phyloP scores from a whole-genome alignment of 768 basidiomycete genomes.

The Lactarius sp. region DNA sequence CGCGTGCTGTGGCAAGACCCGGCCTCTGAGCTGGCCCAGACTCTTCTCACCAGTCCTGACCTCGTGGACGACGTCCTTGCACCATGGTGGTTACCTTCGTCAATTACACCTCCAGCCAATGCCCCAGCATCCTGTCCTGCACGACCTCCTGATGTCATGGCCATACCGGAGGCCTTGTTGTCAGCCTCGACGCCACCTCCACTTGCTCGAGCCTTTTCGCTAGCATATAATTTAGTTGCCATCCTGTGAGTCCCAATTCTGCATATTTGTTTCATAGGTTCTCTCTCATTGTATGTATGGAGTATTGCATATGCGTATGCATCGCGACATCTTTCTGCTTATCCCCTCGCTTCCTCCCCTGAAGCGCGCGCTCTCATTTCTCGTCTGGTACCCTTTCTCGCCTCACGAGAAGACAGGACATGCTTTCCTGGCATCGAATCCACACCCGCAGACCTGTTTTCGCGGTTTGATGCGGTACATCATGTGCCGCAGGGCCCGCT shows the following conservation, averaged over 20 bases:
- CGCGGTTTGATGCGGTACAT: slow-evolving; percentile 53
- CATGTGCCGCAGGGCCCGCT: background rate
- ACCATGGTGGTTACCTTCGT: slow-evolving; percentile 65
- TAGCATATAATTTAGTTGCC: slow-evolving; percentile 67
- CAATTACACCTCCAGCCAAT: background rate
- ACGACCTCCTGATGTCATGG: slow-evolving; percentile 40
- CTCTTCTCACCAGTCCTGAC: slow-evolving; percentile 55
- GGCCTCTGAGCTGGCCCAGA: slow-evolving; percentile 51
- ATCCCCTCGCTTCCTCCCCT: slow-evolving; percentile 47
- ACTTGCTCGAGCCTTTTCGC: slow-evolving; percentile 26
- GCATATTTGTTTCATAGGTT: background rate
- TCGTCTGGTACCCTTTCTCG: slow-evolving; percentile 58
- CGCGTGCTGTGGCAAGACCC: slow-evolving; percentile 55
- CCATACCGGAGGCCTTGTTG: slow-evolving; percentile 42
- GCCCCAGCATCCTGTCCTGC: slow-evolving; percentile 30
- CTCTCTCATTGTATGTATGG: background rate
- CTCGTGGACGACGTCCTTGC: slow-evolving; percentile 43
- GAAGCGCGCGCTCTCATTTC: slow-evolving; percentile 46
- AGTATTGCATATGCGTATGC: slow-evolving; percentile 68
- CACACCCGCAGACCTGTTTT: slow-evolving; percentile 61
- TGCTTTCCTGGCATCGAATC: slow-evolving; percentile 44
- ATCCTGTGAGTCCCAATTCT: slow-evolving; percentile 48
- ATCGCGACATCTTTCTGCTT: slow-evolving; percentile 56
- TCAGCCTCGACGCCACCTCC: slow-evolving; percentile 33
- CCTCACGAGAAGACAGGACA: slow-evolving; percentile 50